Conservation (phyloP, 2,329 filamentous ascomycete genomes). For the Colletotrichum orchidophilum region DNA sequence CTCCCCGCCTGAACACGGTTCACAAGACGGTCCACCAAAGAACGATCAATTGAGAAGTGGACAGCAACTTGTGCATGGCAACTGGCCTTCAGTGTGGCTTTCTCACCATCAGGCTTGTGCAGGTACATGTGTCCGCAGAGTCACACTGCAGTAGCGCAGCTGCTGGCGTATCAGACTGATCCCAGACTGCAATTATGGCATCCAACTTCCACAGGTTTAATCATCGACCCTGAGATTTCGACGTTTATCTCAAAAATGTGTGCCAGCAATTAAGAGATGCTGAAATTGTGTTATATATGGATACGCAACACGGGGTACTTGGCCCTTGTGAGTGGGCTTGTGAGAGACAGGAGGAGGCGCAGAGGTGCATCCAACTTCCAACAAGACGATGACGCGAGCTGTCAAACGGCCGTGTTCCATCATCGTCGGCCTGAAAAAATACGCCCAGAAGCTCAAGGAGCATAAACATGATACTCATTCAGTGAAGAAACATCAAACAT, state of each 20-base stretch:
- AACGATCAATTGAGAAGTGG: not conserved
- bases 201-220: no score
- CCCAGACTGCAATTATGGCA: not conserved
- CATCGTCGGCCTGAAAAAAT: not conserved
- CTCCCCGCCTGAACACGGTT: not conserved
- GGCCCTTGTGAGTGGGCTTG: no score
- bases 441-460: not conserved
- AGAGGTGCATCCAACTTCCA: no score
- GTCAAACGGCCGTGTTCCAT: not conserved
- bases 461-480: not conserved
- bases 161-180: not conserved
- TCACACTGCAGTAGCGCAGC: conserved; percentile 15
- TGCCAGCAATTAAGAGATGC: no score
- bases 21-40: not conserved
- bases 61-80: not conserved
- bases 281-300: no score
- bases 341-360: no score
- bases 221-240: no score
- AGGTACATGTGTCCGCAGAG: conserved; percentile 1
- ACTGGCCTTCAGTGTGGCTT: not conserved
- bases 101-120: conserved; percentile 5
- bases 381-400: not conserved
- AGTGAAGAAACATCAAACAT: conserved; percentile 19
- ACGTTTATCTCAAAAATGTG: no score
- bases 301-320: no score